Conservation (phyloP, 768 basidiomycete species). For the Lentinula sp. region DNA sequence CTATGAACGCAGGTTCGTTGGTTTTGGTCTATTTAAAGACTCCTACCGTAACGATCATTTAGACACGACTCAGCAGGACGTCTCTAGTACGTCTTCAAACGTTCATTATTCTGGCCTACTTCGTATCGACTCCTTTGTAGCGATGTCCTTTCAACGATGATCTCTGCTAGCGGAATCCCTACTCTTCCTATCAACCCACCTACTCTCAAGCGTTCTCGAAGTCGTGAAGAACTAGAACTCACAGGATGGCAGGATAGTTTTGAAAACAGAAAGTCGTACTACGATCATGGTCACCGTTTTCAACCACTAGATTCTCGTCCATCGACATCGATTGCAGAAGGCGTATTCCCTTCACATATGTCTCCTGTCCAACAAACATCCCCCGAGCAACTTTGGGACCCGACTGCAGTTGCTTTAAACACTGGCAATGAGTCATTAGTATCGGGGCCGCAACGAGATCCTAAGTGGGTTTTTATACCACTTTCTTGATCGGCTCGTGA, state of each 20-base stretch:
- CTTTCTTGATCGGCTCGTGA: not conserved
- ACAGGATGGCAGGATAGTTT: not conserved
- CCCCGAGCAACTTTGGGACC: not conserved
- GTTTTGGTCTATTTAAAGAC: not conserved
- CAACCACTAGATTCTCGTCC: not conserved
- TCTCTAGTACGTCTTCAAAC: not conserved
- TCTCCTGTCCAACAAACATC: not conserved
- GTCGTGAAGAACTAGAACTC: not conserved
- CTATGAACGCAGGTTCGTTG: conserved; percentile 4
- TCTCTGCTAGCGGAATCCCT: not conserved
- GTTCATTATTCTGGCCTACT: not conserved
- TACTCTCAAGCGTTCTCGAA: not conserved
- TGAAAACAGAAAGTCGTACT: not conserved
- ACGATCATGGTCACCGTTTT: not conserved
- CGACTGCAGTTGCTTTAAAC: not conserved
- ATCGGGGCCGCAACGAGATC: not conserved
- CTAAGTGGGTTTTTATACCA: not conserved
- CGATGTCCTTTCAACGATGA: conserved; percentile 1
- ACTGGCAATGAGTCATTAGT: not conserved
- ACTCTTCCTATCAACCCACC: not conserved
- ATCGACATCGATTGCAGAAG: not conserved
- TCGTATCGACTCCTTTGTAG: not conserved
- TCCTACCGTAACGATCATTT: not conserved
- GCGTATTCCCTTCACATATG: not conserved
- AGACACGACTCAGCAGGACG: not conserved